Evolutionary conservation across 106 monocot genomes (phyloP), one percentile per base, ranked within the genome.

Genomic region (Dioscorea zingiberensis): DNA sequence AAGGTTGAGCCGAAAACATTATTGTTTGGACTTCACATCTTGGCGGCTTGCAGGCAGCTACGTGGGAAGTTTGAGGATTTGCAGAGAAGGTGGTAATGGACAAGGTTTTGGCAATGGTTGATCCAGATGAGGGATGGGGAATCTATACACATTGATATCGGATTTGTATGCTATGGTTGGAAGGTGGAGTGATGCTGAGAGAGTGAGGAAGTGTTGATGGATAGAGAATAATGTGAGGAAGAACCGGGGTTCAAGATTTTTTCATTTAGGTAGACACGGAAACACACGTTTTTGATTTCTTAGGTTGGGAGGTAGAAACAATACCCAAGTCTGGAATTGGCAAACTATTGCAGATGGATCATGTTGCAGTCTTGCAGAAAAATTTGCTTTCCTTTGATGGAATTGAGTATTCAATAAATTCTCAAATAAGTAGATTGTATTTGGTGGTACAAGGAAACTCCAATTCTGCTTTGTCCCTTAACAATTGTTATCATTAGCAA

Each of bases 111-210:
- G 27, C 44, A 19, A 77, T 82, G 77, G 74, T 55, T 7, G 60
- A 69, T 22, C 76, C 77, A 1, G 67, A 73, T 48, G 69, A 78
- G 13, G 60, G 77, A 54, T 84, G 82, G 16, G 87, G 87, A 16
- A 64, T 93, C 22, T 85, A 85, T 32, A 66, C n/a, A n/a, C 79
- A 48, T 77, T 93, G 29, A 67, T 82, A 19, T 79, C 92, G 10
- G 84, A 93, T 68, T 59, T 93, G 38, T 93, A 87, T 76, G 84
- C 85, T 0, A 27, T 87, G 77, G 81, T 55, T 3, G 77, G 82
- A 9, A 76, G 55, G 48, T 93, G 92, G 92, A 70, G 73, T 48
- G 82, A 82, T 65, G 84, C 74, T 29, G 71, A 85, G 51, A 58
- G 69, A 27, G 74, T 93, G 25, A 82, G 92, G n/a, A n/a, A 67